Base-by-base conservation (phyloP, 805 yeast genomes). In the Ogataea henricii region DNA sequence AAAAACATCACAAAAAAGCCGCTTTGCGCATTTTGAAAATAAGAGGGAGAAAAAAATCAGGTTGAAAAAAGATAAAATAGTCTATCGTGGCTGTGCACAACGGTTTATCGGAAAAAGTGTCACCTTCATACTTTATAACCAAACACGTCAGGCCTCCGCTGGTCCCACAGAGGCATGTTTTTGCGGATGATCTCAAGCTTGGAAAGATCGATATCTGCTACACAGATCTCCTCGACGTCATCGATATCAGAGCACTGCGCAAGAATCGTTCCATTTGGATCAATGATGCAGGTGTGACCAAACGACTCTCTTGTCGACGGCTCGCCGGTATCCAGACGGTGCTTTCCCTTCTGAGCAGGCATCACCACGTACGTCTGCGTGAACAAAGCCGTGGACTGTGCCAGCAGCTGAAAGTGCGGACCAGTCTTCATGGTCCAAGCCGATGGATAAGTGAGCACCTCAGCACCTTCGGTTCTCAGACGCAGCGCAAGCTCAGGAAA, bases 341-440 rank as follows among this genome's bases (percentile, higher is more conserved):
- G 97, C 34, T 68, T 66, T 2, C 97, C 97, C 47, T 82, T 80
- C 62, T 89, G 96, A 0, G 94, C 96, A 2, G 97, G 91, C 86
- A 90, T 79, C 3, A 92, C 71, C 5, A 91, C 96, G 64, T 78
- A 94, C 50, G 86, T 74, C 66, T 94, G 98, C 1, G 92, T 78
- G 62, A 91, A 96, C 10, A 92, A 77, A 3, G 98, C 98, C 40
- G 97, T 72, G 0, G 96, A 85, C 22, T 81, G 73, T 1, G 89
- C 97, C 43, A 92, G 71, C 1, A 79, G 65, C 45, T 82, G 82
- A 96, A 97, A 92, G 61, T 92, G 99, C 1, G 92, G 89, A 1
- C 99, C 99, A 0, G 98, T 92, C 53, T 83, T 82, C 62, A 87
- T 79, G 0, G 97, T 94, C 74, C 95, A 94, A 0, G 98, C 98